Base-by-base conservation (phyloP, 306 rosid genomes). In the Pueraria montana region DNA sequence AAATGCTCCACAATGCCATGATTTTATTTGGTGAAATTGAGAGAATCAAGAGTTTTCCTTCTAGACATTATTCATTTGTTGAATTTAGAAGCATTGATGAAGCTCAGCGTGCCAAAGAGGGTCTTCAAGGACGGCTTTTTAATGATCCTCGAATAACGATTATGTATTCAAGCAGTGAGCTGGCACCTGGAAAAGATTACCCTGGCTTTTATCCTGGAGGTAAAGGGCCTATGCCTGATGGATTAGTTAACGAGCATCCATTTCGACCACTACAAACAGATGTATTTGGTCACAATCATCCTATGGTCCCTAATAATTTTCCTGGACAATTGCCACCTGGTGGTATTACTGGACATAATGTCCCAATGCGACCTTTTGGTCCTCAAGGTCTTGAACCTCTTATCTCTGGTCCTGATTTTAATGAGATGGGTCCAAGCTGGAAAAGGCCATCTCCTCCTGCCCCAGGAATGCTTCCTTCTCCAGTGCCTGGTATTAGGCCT, bases 1-100 rank as follows among this genome's bases (percentile, higher is more conserved):
- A 89, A 77, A 92, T 91, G 98, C 95, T 94, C 67, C 97, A 92
- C 83, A 92, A 92, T 87, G 95, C 98, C 27, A 88, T 94, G 95
- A 94, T 94, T 82, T 86, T 91, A 80, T 94, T 91, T 82, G 98
- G 98, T 62, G 97, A 94, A 89, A 94, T 94, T 18, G 94, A 92
- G 88, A 92, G 88, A 74, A 91, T 94, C 72, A 91, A 85, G 87
- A 94, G 94, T 86, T 91, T 91, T 84, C 95, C 96, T 73, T 83
- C 94, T 23, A 82, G 95, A 81, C 84, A 91, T 74, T 89, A 85
- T 87, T 90, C 97, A 7, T 88, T 91, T 83, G 97, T 94, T 49
- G 97, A 89, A 80, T 91, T 94, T 74, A 89, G 95, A 83, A 94
- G 95, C 64, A 91, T 87, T 45, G 98, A 92, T 71, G 98, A 94